Conservation (phyloP, 345 rosid genomes). For the Eucalyptus lansdowneana region DNA sequence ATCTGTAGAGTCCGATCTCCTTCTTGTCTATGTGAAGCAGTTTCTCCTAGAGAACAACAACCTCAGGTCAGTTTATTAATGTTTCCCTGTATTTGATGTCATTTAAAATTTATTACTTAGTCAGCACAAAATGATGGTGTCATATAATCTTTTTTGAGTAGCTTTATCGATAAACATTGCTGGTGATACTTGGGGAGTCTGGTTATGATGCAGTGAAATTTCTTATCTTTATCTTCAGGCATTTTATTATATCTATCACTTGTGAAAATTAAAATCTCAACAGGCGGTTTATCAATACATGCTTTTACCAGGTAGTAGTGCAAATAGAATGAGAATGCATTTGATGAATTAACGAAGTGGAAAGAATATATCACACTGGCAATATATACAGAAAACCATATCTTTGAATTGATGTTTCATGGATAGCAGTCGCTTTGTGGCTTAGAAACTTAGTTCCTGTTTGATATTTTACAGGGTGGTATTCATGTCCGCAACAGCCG, state of each 20-base stretch:
- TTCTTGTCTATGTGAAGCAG: slow-evolving; percentile 82
- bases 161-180: neutral
- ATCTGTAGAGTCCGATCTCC: slow-evolving; percentile 89
- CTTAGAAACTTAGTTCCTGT: neutral
- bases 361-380: neutral
- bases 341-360: neutral
- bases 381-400: neutral
- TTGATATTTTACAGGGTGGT: slow-evolving; percentile 49
- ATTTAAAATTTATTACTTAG: neutral
- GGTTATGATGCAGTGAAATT: too few species aligned
- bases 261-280: too few species aligned
- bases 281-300: neutral
- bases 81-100: neutral
- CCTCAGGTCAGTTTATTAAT: slow-evolving; percentile 37
- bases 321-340: neutral
- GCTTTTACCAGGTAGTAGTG: neutral
- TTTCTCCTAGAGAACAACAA: slow-evolving; percentile 56
- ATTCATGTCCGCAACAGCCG: slow-evolving; percentile 97
- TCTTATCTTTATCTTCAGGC: too few species aligned
- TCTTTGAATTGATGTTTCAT: neutral
- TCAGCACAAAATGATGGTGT: neutral
- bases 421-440: neutral
- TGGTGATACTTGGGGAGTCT: neutral
- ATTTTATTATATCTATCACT: too few species aligned
- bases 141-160: neutral